Evolutionary conservation across 352 stramenopile species (phyloP), one percentile per base, ranked within the genome.

Genomic region (Globisporangium nunn): DNA sequence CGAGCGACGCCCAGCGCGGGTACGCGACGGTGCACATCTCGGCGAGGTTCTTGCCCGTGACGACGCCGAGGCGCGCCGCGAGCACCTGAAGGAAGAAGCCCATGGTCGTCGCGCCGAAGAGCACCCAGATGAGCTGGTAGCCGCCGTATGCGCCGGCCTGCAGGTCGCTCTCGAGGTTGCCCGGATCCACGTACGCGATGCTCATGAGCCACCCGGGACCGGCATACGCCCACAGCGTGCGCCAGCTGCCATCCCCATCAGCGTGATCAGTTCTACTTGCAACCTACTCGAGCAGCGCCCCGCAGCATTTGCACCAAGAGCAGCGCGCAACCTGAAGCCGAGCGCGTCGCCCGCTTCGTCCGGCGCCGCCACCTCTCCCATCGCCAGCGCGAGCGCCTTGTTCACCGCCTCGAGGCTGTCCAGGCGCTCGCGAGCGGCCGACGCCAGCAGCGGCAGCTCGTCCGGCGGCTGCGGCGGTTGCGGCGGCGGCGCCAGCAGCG

Each of bases 111-210:
- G 89, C 80, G 39, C 72, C 77, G 56, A 96, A 96, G 8, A 98
- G 62, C n/a, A 97, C 85, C 82, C 92, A 98, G 15, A 97, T 86
- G 47, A 97, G 85, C 56, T 92, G 79, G 61, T 97, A 98, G 6
- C 86, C 78, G 12, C 70, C 75, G 31, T 96, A 98, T 3, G 84
- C 85, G 37, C 93, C 94, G 5, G 91, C 88, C 62, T 98, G 94
- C 33, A 99, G 80, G 64, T 98, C 94, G 50, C 88, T 95, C 66
- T 98, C 93, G 41, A 98, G 87, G 70, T 98, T 98, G 12, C 94
- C 95, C 0, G 94, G 95, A 59, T 98, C 94, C 40, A 98, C 79
- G 68, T 98, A 98, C 44, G 95, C 94, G 50, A 98, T 97, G 65
- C 84, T 96, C 84, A 98, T 96, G 70, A 96, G 81, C 81, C 82